A percentile compares a stretch with the other conserved stretches of the same genome.
phyloP scores from a whole-genome alignment of 192 early-diverging fungal species.

The Pecoramyces ruminantium region DNA sequence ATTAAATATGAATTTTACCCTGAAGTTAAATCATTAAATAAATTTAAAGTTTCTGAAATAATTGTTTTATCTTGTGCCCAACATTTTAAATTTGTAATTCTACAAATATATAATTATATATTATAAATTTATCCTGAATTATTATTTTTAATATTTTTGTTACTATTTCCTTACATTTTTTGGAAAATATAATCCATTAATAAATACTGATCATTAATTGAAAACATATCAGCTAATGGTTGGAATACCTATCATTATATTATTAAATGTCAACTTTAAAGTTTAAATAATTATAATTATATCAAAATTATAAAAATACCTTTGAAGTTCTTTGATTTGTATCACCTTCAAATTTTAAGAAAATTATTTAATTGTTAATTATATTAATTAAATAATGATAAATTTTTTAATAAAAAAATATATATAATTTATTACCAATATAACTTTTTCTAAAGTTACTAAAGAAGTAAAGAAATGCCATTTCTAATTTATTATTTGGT shows the following conservation, averaged over 20 bases:
- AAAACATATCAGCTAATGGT: conserved; percentile 42
- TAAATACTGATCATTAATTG: conserved; percentile 38
- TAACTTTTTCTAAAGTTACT: conserved; percentile 61
- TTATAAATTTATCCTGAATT: too few relatives aligned
- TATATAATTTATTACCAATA: conserved; percentile 49
- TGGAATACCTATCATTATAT: conserved; percentile 31
- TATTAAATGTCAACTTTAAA: too few relatives aligned
- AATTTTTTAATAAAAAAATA: conserved; percentile 10
- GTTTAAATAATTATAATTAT: too few relatives aligned
- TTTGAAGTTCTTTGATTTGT: not conserved
- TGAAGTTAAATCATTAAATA: conserved; percentile 60
- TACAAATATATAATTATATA: too few relatives aligned
- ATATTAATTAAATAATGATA: not conserved
- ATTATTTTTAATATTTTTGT: too few relatives aligned
- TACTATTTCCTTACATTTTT: conserved; percentile 26
- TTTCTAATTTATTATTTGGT: conserved; percentile 40
- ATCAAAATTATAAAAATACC: too few relatives aligned
- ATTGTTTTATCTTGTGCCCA: conserved; percentile 34
- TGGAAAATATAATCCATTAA: conserved; percentile 47
- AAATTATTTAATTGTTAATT: not conserved
- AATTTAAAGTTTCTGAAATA: conserved; percentile 42
- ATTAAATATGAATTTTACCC: too few relatives aligned
- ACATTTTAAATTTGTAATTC: conserved; percentile 37
- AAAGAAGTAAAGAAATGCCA: conserved; percentile 66
- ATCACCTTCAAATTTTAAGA: not conserved